Base-by-base conservation (phyloP, 2,329 filamentous ascomycete species). In the Pyrenophora graminea region DNA sequence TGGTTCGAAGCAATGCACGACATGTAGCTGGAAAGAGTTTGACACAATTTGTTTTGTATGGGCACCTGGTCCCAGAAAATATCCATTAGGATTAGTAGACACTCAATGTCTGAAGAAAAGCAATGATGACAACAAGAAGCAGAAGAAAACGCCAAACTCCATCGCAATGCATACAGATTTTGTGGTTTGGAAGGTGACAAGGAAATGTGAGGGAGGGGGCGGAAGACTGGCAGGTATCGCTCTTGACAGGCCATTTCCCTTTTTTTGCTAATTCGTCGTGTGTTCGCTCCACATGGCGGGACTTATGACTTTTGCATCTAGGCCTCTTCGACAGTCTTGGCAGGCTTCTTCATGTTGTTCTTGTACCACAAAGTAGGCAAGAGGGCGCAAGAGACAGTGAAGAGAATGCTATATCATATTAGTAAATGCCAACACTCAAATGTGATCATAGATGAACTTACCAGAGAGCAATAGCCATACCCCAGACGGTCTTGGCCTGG, bases 401-500 rank as follows among this genome's bases (percentile, higher is more conserved):
- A 80, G 17, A 80, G 62, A 45, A 80, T 74, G 59, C 75, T 76
- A 19, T 52, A 27, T 5, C 1, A 1, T 9, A 27, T 67, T 57
- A 69, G 59, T 39, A 39, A 2, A 10, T 30, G 27, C 27, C 15
- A 8, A 3, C 9, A 3, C 19, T 4, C 10, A 18, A 12, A 0
- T 9, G 12, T 0, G 12, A 21, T n/a, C 5, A 23, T 0, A 1
- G n/a, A 12, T 10, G 3, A 30, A 78, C 80, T 68, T 68, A 85
- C 82, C 82, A 91, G 42, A 95, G 81, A 4, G 86, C 86, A 72
- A 96, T 92, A 71, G 85, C 84, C 53, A 96, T 75, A 1, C 91
- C 91, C 92, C 91, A 96, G 59, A 94, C 84, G 13, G 88, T 84
- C 80, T 96, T 95, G 72, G 91, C 85, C 78, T 94, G 86, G 66